Percentiles rank a stretch among this genome's conserved stretches.
Conservation (phyloP, 73 alveolate species). For the Paramecium pentaurelia region DNA sequence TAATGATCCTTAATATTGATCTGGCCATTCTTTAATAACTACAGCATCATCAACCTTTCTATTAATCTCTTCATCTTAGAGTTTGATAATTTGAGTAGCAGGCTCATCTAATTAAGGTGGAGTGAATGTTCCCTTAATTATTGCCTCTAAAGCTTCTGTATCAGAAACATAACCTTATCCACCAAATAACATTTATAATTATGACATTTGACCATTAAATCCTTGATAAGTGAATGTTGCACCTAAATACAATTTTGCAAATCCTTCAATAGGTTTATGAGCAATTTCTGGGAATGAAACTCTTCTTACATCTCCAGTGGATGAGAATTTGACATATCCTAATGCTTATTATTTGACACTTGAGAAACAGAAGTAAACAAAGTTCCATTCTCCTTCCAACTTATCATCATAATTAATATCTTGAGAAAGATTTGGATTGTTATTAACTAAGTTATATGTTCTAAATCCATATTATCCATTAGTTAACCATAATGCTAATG, state of each 20-base stretch:
- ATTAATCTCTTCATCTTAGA: background rate
- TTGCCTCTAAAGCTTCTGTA: background rate
- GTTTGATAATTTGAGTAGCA: background rate
- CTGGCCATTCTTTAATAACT: background rate
- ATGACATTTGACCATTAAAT: background rate
- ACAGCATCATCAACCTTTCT: background rate
- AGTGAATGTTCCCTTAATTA: background rate
- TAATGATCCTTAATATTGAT: background rate
- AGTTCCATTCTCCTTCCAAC: conserved; percentile 38
- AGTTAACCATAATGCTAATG: background rate
- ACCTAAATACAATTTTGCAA: background rate
- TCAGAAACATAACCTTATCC: background rate
- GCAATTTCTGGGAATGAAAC: background rate
- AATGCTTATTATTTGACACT: background rate
- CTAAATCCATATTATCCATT: background rate
- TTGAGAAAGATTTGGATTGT: background rate
- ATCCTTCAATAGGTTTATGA: background rate
- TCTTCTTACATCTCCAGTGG: background rate
- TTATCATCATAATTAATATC: background rate
- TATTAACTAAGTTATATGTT: background rate
- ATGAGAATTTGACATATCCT: background rate
- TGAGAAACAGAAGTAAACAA: background rate
- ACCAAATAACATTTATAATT: background rate
- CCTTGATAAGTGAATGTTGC: background rate
- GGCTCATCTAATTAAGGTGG: background rate